Percentiles rank a stretch among this genome's conserved stretches.
These are phyloP conservation scores for Penicillium italicum DNA, from an alignment of 2,329 filamentous ascomycete species.

Conservation along the genomic window DNA sequence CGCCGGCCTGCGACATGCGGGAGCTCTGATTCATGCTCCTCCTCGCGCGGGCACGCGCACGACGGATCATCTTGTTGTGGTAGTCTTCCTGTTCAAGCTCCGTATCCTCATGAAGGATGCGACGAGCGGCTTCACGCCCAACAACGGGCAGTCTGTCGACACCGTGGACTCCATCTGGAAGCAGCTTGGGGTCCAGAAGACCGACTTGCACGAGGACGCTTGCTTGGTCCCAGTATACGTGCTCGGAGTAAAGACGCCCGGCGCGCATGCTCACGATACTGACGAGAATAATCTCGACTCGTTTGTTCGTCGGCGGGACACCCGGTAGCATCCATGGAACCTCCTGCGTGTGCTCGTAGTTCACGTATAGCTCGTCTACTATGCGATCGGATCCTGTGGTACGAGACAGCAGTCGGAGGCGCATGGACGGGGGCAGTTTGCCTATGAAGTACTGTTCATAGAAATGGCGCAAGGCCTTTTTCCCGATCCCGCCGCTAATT, in stretches of 20 bases:
- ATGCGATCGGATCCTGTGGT: constrained; percentile 57
- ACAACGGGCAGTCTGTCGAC: constrained; percentile 41
- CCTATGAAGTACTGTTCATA: constrained; percentile 57
- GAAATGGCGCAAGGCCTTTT: constrained; percentile 47
- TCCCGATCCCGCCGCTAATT: constrained; percentile 42
- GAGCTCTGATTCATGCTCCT: constrained; percentile 8
- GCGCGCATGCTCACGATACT: constrained; percentile 55
- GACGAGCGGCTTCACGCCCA: constrained; percentile 39
- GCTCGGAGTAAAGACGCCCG: constrained; percentile 54
- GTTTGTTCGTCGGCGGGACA: constrained; percentile 54
- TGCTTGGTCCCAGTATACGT: constrained; percentile 62
- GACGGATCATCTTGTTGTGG: constrained; percentile 33
- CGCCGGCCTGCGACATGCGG: constrained; percentile 13
- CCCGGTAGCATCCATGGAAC: constrained; percentile 60
- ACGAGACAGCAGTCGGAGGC: constrained; percentile 54
- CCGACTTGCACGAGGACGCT: constrained; percentile 58
- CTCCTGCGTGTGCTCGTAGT: constrained; percentile 55
- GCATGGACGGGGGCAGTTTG: constrained; percentile 49
- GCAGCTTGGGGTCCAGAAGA: constrained; percentile 54
- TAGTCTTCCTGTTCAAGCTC: constrained; percentile 35
- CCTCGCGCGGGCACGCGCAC: constrained; percentile 20
- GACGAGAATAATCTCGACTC: constrained; percentile 56
- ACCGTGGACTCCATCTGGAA: constrained; percentile 46
- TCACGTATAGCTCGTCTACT: constrained; percentile 58
- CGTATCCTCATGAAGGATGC: constrained; percentile 40